Conservation (phyloP, 495 filamentous ascomycete species). For the Talaromyces wortmannii region DNA sequence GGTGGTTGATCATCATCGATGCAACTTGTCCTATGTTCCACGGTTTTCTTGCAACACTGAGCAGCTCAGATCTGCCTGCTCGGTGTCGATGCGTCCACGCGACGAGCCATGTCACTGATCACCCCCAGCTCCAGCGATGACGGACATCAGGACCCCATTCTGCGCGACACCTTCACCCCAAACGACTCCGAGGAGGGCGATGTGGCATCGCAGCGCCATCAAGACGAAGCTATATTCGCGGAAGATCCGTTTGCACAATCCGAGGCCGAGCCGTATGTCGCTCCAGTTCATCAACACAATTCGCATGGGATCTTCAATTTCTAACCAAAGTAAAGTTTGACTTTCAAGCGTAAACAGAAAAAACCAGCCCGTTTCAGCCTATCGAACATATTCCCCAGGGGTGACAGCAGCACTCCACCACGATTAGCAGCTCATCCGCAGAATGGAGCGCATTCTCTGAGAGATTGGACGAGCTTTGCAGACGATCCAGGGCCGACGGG, state of each 20-base stretch:
- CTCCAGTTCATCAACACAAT: not conserved
- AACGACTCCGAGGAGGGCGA: constrained; percentile 2
- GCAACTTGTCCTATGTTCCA: not conserved
- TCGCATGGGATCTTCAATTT: not conserved
- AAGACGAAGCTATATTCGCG: constrained; percentile 3
- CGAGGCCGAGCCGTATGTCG: not conserved
- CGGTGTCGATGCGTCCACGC: not conserved
- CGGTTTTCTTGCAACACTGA: not conserved
- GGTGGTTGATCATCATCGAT: too few relatives aligned
- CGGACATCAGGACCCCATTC: not conserved
- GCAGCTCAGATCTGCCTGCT: not conserved
- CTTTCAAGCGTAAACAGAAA: constrained; percentile 82
- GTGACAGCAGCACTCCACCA: constrained; percentile 6
- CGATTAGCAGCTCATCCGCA: not conserved
- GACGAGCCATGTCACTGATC: constrained; percentile 1
- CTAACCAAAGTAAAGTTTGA: constrained; percentile 43
- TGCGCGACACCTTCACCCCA: not conserved
- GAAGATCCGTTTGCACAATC: constrained; percentile 2
- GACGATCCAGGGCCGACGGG: not conserved
- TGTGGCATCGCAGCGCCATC: not conserved
- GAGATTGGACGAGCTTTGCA: not conserved
- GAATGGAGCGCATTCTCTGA: not conserved
- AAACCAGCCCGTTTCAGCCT: constrained; percentile 48
- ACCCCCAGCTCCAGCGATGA: constrained; percentile 3
- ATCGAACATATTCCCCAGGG: constrained; percentile 47